phyloP scores from a whole-genome alignment of 2,329 filamentous ascomycete species.

The Lasiodiplodia hormozganensis region DNA sequence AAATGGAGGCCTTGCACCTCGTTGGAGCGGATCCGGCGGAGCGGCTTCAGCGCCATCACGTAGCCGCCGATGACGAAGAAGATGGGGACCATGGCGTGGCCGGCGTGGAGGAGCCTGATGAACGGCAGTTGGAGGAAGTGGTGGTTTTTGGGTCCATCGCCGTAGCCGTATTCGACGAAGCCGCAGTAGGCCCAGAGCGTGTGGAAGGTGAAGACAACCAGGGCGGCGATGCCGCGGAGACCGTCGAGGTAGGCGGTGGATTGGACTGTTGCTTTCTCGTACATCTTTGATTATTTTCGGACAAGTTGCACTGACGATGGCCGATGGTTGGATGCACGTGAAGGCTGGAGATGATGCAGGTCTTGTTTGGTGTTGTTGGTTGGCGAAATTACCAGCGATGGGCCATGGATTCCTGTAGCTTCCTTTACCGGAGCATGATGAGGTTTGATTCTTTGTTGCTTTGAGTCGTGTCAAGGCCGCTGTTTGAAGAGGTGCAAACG shows the following conservation, averaged over 20 bases:
- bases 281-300: background rate
- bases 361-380: background rate
- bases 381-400: background rate
- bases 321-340: background rate
- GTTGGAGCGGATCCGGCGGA: constrained; percentile 48
- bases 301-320: background rate
- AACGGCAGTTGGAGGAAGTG: constrained; percentile 32
- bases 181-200: constrained; percentile 19
- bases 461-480: background rate
- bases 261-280: background rate
- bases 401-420: background rate
- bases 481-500: background rate
- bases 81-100: constrained; percentile 56
- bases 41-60: constrained; percentile 45
- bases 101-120: constrained; percentile 34
- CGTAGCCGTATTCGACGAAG: constrained; percentile 28
- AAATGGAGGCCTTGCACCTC: constrained; percentile 49
- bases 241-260: constrained; percentile 11
- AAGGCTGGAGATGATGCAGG: background rate
- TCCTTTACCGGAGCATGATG: background rate
- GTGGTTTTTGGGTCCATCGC: constrained; percentile 25
- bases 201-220: constrained; percentile 24
- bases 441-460: background rate
- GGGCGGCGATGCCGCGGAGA: constrained; percentile 17
- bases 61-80: constrained; percentile 59